Evolutionary conservation across 441 rosid species (phyloP).

Genomic region (Breynia disticha): DNA sequence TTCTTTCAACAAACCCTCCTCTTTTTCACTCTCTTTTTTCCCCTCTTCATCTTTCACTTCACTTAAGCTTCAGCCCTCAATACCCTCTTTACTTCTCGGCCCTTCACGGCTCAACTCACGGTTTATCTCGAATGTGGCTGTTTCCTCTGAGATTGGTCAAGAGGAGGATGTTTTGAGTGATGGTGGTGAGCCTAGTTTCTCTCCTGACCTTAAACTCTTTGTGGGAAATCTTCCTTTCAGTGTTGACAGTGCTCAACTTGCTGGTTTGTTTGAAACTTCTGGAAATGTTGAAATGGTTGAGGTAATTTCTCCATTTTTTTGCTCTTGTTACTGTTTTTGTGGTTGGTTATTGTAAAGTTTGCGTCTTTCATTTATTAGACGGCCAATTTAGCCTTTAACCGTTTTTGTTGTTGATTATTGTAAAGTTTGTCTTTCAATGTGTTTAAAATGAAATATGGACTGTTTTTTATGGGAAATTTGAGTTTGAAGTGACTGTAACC

Average conservation of each 20-base stretch:
- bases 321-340: neutral
- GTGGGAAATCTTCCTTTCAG: constrained; percentile 91
- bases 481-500: neutral
- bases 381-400: too few relatives aligned
- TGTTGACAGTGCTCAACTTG: constrained; percentile 86
- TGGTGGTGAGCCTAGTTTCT: constrained; percentile 37
- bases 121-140: constrained; percentile 43
- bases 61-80: constrained; percentile 25
- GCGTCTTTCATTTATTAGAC: too few relatives aligned
- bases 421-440: too few relatives aligned
- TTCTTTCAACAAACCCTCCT: constrained; percentile 29
- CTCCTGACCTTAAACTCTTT: constrained; percentile 70
- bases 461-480: neutral
- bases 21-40: constrained; percentile 26
- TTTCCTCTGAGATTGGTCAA: constrained; percentile 57
- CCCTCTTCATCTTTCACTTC: constrained; percentile 25
- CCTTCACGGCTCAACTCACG: constrained; percentile 26
- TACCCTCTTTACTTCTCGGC: constrained; percentile 21
- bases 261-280: constrained; percentile 61
- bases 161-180: constrained; percentile 54
- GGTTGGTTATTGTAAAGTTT: neutral
- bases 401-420: too few relatives aligned
- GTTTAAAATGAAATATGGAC: too few relatives aligned
- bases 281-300: constrained; percentile 95
- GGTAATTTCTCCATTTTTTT: constrained; percentile 27